phyloP scores from a whole-genome alignment of 2,329 filamentous ascomycete species.

The Neonectria faginata region DNA sequence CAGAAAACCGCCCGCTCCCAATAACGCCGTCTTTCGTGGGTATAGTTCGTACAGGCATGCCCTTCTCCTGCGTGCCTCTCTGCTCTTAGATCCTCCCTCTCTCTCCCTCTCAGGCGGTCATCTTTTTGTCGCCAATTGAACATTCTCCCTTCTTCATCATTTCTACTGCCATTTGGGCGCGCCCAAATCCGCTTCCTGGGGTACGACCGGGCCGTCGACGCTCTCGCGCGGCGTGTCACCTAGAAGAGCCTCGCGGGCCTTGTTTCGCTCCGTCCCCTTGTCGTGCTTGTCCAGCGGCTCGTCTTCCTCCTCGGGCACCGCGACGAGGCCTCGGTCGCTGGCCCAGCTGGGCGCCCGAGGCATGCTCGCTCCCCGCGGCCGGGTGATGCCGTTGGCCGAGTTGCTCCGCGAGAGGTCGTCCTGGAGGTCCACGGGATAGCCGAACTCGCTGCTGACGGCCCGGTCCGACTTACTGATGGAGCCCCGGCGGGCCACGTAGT shows the following conservation, averaged over 20 bases:
- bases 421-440: constrained; percentile 33
- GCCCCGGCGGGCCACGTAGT: constrained; percentile 54
- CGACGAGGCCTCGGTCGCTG: constrained; percentile 53
- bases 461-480: constrained; percentile 41
- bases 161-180: constrained; percentile 45
- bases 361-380: constrained; percentile 45
- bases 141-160: constrained; percentile 16
- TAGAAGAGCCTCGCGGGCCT: constrained; percentile 48
- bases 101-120: constrained; percentile 2
- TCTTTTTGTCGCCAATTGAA: neutral
- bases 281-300: constrained; percentile 31
- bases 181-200: constrained; percentile 44
- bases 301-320: constrained; percentile 55
- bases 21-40: constrained; percentile 43
- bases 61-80: constrained; percentile 23
- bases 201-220: constrained; percentile 33
- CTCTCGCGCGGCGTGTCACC: constrained; percentile 41
- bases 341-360: constrained; percentile 51
- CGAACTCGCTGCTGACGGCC: constrained; percentile 50
- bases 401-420: constrained; percentile 18
- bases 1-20: constrained; percentile 26
- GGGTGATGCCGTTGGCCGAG: constrained; percentile 24
- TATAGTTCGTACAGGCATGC: constrained; percentile 43
- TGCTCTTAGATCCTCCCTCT: constrained; percentile 5
- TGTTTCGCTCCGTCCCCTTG: constrained; percentile 35